Percentiles rank a stretch among this genome's conserved stretches.
Evolutionary conservation across 2,329 filamentous ascomycete genomes (phyloP).

Genomic region (Ophiocordyceps robertsii): DNA sequence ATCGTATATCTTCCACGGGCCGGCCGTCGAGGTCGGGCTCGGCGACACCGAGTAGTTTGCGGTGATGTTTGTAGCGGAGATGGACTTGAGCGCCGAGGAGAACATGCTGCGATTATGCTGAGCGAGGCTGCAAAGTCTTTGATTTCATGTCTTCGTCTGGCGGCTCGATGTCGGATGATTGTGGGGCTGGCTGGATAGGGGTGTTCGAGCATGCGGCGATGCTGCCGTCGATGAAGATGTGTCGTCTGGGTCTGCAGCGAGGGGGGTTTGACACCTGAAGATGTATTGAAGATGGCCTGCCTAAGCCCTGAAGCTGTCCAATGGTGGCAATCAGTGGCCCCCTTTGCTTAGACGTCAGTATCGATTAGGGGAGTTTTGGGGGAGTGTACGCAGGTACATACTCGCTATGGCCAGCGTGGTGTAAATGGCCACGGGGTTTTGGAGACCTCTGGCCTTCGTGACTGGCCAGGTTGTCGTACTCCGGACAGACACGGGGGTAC

Average conservation of each 20-base stretch:
- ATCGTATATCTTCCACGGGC: constrained; percentile 96
- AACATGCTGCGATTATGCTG: constrained; percentile 50
- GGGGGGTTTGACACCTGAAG: background rate
- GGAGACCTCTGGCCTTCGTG: too few relatives aligned
- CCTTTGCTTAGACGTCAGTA: too few relatives aligned
- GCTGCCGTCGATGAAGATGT: background rate
- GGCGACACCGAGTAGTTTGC: constrained; percentile 78
- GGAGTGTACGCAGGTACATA: too few relatives aligned
- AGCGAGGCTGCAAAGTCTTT: constrained; percentile 6
- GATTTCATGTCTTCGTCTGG: constrained; percentile 13
- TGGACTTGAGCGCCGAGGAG: constrained; percentile 84
- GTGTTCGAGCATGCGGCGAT: background rate
- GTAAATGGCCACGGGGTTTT: too few relatives aligned
- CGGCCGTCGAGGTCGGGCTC: constrained; percentile 63
- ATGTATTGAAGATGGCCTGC: too few relatives aligned
- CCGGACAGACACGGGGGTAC: too few relatives aligned
- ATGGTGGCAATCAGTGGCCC: too few relatives aligned
- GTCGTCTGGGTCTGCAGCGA: background rate
- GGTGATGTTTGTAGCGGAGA: constrained; percentile 78
- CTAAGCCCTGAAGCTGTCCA: too few relatives aligned
- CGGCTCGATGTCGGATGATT: background rate
- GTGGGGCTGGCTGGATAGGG: background rate
- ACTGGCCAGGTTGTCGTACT: too few relatives aligned
- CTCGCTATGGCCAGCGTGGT: too few relatives aligned
- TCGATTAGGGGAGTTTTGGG: too few relatives aligned